These are phyloP conservation scores for Bremia lactucae DNA, from an alignment of 352 stramenopile species.

Conservation along the genomic window DNA sequence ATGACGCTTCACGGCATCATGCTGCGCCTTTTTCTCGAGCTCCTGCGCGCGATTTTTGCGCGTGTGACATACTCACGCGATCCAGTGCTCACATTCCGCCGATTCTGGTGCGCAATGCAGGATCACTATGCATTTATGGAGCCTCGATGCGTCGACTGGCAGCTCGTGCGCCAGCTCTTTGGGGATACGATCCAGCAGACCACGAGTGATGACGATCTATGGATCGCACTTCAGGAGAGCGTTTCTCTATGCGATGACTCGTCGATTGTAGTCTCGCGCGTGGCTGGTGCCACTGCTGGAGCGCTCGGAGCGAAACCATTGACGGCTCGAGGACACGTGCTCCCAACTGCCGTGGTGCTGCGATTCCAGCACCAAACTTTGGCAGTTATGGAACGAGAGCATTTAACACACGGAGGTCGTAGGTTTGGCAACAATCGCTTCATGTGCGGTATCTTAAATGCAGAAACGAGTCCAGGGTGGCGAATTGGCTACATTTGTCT, in stretches of 20 bases:
- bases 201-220: constrained; percentile 73
- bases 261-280: constrained; percentile 38
- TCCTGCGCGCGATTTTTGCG: constrained; percentile 53
- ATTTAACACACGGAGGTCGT: constrained; percentile 43
- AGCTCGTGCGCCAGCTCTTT: constrained; percentile 60
- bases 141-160: constrained; percentile 43
- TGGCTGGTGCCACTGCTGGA: constrained; percentile 2
- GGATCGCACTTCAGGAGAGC: constrained; percentile 67
- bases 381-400: constrained; percentile 35
- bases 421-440: constrained; percentile 53
- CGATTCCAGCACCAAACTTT: constrained; percentile 30
- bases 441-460: constrained; percentile 59
- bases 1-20: constrained; percentile 70
- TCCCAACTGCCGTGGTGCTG: constrained; percentile 19
- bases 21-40: constrained; percentile 51
- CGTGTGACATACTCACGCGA: constrained; percentile 57
- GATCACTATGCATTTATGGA: constrained; percentile 57
- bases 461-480: constrained; percentile 61
- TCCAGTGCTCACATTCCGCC: constrained; percentile 55
- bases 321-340: constrained; percentile 23
- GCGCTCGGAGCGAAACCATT: constrained; percentile 9
- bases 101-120: constrained; percentile 62
- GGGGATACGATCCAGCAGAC: constrained; percentile 41
- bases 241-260: constrained; percentile 61
- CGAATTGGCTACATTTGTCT: constrained; percentile 69